These are phyloP conservation scores for Neopestalotiopsis sp. DNA, from an alignment of 2,329 filamentous ascomycete species.

Conservation along the genomic window DNA sequence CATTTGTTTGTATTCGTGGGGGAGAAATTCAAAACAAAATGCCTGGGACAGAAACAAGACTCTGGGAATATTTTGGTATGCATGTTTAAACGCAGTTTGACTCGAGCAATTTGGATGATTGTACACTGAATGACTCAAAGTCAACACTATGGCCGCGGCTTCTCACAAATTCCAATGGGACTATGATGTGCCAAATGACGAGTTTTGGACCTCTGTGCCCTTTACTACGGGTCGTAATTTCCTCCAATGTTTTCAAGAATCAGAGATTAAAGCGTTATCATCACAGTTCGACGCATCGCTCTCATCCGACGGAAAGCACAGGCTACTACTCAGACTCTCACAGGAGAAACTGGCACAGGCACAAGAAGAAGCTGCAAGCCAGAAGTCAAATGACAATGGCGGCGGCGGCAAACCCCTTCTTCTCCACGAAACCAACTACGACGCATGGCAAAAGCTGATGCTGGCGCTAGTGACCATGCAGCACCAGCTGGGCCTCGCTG, in stretches of 20 bases:
- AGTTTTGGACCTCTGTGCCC: neutral
- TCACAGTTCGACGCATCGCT: slow-evolving; percentile 2
- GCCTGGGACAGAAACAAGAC: too few relatives aligned
- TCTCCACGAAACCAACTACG: neutral
- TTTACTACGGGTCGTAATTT: slow-evolving; percentile 6
- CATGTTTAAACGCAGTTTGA: too few relatives aligned
- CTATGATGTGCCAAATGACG: slow-evolving; percentile 3
- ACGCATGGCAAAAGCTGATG: slow-evolving; percentile 9
- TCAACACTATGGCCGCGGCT: neutral
- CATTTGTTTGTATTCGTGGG: too few relatives aligned
- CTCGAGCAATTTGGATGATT: too few relatives aligned
- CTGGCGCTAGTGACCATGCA: slow-evolving; percentile 5
- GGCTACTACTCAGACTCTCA: neutral
- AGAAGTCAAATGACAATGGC: neutral
- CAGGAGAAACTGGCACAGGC: neutral
- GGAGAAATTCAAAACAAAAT: too few relatives aligned
- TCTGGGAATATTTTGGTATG: too few relatives aligned
- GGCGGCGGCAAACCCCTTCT: neutral
- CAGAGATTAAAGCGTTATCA: neutral
- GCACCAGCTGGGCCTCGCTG: neutral
- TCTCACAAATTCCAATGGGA: neutral
- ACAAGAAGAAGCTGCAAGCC: neutral
- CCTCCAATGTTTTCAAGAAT: neutral
- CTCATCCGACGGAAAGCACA: neutral
- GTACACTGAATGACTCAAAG: neutral